Evolutionary conservation across 108 stramenopile genomes (phyloP), one percentile per base, ranked within the genome.

Genomic region (Discostella stelligeroides): DNA sequence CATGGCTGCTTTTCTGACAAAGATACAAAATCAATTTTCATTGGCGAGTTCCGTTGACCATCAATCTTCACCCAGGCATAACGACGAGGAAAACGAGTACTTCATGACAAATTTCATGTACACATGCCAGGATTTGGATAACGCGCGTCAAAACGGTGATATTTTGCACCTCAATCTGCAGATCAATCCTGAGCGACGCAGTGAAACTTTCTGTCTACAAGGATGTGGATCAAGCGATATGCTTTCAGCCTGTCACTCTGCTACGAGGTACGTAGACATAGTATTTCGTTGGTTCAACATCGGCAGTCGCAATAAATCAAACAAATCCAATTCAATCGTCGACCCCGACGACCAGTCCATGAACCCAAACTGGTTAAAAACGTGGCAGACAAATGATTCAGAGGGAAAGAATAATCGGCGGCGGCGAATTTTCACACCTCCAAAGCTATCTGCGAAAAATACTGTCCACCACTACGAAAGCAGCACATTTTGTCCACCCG

Each of bases 101-200:
- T 77, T 70, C 24, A 34, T 77, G n/a, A 37, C 63, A 14, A 77
- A 77, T 51, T 70, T 59, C 54, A 65, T 77, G 23, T 77, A 77
- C 48, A 70, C 76, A 13, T 46, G 29, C 9, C 53, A 59, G 20
- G 61, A 68, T 43, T 27, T 56, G 7, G 34, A 25, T 12, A 61
- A 50, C 37, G 34, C 24, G 8, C 21, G 50, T 28, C 25, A 47
- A n/a, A 27, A 65, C 4, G 59, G 49, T 17, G 66, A 37, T 21
- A 20, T 50, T 1, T 14, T 25, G n/a, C 47, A 64, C 34, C 68
- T 70, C 41, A 77, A 70, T 43, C 25, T 78, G 5, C 69, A 78
- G 28, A 78, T 78, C 11, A 70, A 70, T 57, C 59, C 69, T 21
- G 59, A 53, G 29, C 40, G 30, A 37, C 47, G 28, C 23, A 70